Evolutionary conservation across 352 stramenopile species (phyloP).

Genomic region (Saprolegnia diclina): DNA sequence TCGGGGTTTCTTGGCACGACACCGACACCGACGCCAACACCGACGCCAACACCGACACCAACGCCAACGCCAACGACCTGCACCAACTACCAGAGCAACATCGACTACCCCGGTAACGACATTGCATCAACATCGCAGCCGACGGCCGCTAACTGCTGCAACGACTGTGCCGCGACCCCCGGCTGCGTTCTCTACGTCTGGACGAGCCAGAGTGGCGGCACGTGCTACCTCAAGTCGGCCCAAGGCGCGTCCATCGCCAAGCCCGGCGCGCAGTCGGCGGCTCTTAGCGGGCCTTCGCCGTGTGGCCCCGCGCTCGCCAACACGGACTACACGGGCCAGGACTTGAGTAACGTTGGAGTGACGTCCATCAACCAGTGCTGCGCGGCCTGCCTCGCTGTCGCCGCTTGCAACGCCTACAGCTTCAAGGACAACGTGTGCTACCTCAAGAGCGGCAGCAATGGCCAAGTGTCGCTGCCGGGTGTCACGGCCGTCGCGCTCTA

Average conservation of each 20-base stretch:
- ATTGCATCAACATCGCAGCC: constrained; percentile 23
- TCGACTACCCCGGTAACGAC: constrained; percentile 31
- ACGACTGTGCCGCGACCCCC: constrained; percentile 13
- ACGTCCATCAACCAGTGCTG: neutral
- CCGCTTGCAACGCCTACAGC: neutral
- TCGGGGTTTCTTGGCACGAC: neutral
- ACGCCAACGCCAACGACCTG: neutral
- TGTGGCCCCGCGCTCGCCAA: neutral
- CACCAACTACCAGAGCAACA: neutral
- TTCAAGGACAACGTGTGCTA: neutral
- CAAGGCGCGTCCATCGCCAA: too few species aligned
- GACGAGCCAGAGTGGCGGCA: constrained; percentile 7
- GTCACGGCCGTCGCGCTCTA: neutral
- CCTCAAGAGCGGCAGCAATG: neutral
- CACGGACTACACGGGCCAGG: neutral
- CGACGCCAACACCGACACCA: neutral
- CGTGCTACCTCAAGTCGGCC: constrained; percentile 20
- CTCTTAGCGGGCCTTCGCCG: neutral
- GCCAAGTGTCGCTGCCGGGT: neutral
- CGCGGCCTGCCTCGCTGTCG: neutral
- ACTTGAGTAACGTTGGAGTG: neutral
- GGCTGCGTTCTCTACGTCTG: constrained; percentile 16
- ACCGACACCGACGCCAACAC: neutral
- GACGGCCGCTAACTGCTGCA: constrained; percentile 28
- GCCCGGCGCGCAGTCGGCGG: neutral